These are phyloP conservation scores for Acer negundo DNA, from an alignment of 345 rosid genomes.

Conservation along the genomic window DNA sequence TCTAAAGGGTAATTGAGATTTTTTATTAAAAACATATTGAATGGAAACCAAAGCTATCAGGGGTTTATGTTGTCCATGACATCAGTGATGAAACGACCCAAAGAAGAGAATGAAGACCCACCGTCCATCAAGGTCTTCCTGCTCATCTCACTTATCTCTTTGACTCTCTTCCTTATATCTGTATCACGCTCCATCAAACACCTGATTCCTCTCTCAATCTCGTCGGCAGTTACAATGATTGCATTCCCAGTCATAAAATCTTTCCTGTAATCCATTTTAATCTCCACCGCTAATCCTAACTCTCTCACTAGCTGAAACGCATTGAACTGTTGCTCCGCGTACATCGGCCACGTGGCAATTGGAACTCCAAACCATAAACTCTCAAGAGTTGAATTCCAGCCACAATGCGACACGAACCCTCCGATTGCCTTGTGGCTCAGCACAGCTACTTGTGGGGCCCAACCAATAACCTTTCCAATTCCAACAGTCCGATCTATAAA, in stretches of 20 bases:
- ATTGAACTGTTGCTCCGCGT: constrained; percentile 55
- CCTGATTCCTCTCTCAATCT: constrained; percentile 42
- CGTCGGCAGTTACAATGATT: constrained; percentile 27
- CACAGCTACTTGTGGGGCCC: constrained; percentile 50
- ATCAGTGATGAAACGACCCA: constrained; percentile 37
- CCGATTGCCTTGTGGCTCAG: constrained; percentile 36
- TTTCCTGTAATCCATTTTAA: constrained; percentile 36
- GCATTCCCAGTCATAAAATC: neutral
- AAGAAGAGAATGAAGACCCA: constrained; percentile 45
- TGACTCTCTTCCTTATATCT: constrained; percentile 28
- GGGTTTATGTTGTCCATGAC: neutral
- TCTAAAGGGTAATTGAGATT: too few relatives aligned
- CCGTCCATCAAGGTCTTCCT: constrained; percentile 41
- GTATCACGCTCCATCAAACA: constrained; percentile 42
- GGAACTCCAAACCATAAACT: constrained; percentile 60
- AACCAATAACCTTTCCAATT: constrained; percentile 48
- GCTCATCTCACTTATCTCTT: constrained; percentile 32
- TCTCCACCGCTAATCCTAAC: constrained; percentile 43
- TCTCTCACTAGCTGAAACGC: constrained; percentile 50
- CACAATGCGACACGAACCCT: constrained; percentile 68
- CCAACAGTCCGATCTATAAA: constrained; percentile 43
- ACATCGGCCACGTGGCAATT: constrained; percentile 51
- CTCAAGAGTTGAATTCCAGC: constrained; percentile 64
- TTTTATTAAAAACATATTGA: too few relatives aligned
- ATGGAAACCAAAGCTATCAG: too few relatives aligned